Base-by-base conservation (phyloP, 306 rosid species). In the Prunus davidiana region DNA sequence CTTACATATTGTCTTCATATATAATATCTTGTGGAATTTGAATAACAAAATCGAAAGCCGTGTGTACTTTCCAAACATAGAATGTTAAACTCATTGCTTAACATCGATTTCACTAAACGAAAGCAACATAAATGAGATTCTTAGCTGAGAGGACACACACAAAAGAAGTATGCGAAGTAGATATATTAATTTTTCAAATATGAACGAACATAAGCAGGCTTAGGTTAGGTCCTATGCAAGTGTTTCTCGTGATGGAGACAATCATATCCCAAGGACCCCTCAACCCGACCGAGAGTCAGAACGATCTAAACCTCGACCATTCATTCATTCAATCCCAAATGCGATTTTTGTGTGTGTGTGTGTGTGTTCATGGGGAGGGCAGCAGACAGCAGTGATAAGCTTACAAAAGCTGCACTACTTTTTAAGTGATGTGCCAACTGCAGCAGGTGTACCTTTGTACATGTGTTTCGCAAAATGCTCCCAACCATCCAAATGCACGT, bases 241-340 rank as follows among this genome's bases (percentile, higher is more conserved):
- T 25, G 16, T 12, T 12, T 25, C 0, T 60, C 0, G 11, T 13
- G 1, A 60, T 4, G n/a, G 38, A 60, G 65, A 60, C 34, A 60
- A 27, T 5, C 15, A 14, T 60, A 60, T 60, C 10, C 19, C 65
- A 13, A 60, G 19, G 65, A 49, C 16, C 65, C 38, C 38, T 32
- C 12, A 60, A 25, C 19, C 65, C 1, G 27, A 61, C n/a, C 16
- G n/a, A 7, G 20, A 55, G 18, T 47, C 72, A 46, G 63, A 14
- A 1, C 4, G 67, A 72, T 11, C 38, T 72, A 5, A 60, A 72
- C 67, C 56, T 73, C 45, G 30, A 58, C 57, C 68, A 73, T 43
- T 43, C 75, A 71, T 38, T 38, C 43, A 6, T 38, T 38, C 14
- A 49, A 30, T 14, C 41, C 43, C 24, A 38, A 38, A 18, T 43